Evolutionary conservation across 1,139 yeast genomes (phyloP), one percentile per base, ranked within the genome.

Genomic region (Saccharomyces hybrid): DNA sequence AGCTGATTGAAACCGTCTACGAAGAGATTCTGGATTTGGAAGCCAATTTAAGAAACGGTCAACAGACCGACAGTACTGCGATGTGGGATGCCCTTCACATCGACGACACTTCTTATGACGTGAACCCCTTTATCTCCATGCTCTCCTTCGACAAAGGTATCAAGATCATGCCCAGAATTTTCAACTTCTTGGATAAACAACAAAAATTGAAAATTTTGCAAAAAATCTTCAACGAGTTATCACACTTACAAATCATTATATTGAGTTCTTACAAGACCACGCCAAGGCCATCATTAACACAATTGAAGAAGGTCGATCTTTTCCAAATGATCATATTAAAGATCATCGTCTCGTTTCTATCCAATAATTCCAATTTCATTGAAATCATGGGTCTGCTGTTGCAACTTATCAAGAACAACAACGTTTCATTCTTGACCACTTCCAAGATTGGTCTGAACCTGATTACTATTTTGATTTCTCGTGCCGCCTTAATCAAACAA

Each of bases 401-500:
- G 50, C 83, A 85, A 56, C 74, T 90, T 63, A 81, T 89, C 58
- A 84, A 83, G 61, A 85, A 85, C 64, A 85, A 85, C 65, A 79
- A 84, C 61, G 83, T 88, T 31, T 80, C 91, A 14, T 82, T 84
- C 66, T 80, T 88, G 29, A 81, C 88, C 9, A 84, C 93, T 3
- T 88, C 96, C 51, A 88, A 88, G 71, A 80, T 88, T 60, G 98
- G 98, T 20, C 80, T 90, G 64, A 86, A 96, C 3, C 76, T 91
- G 57, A 80, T 91, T 56, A 93, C 98, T 0, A 89, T 95, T 14
- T 76, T 93, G 61, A 83, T 91, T 58, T 88, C 97, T 5, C 83
- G 97, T 65, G 95, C 96, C 25, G 98, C 93, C 71, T 81, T 91
- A 63, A 86, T 90, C 64, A 86, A 87, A 68, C 97, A 95, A 67